Percentiles rank a stretch among this genome's conserved stretches.
Conservation (phyloP, 2,329 filamentous ascomycete genomes). For the Epichloe glyceriae region DNA sequence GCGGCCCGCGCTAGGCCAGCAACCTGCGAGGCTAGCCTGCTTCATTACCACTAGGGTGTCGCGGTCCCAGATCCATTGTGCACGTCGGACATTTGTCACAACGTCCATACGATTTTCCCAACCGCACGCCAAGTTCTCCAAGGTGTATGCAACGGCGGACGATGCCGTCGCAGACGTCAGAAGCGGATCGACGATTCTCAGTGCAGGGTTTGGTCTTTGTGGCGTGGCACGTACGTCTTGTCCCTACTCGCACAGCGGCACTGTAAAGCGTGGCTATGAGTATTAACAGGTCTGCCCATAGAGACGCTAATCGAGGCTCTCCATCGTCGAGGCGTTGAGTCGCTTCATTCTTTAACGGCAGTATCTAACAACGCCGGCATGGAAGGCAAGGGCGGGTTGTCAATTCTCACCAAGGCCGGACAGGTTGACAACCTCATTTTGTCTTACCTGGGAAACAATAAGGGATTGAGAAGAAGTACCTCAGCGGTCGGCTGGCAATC, state of each 20-base stretch:
- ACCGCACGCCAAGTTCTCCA: slow-evolving; percentile 24
- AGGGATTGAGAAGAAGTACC: slow-evolving; percentile 59
- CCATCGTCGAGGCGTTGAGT: slow-evolving; percentile 42
- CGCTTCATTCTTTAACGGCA: slow-evolving; percentile 56
- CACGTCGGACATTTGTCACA: slow-evolving; percentile 4
- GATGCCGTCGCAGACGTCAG: slow-evolving; percentile 58
- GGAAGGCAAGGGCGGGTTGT: slow-evolving; percentile 54
- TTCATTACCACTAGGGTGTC: background rate
- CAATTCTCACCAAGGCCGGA: slow-evolving; percentile 53
- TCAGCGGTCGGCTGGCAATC: slow-evolving; percentile 60
- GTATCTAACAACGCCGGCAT: slow-evolving; percentile 73
- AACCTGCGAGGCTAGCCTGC: background rate
- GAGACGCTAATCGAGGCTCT: slow-evolving; percentile 63
- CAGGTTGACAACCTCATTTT: slow-evolving; percentile 61
- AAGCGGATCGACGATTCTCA: slow-evolving; percentile 58
- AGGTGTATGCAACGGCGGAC: slow-evolving; percentile 43
- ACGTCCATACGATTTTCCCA: slow-evolving; percentile 5
- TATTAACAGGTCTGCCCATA: slow-evolving; percentile 17
- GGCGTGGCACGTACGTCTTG: slow-evolving; percentile 45
- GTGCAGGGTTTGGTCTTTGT: slow-evolving; percentile 72
- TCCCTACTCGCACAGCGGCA: background rate
- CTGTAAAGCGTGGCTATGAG: background rate
- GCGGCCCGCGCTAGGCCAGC: background rate
- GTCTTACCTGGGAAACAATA: slow-evolving; percentile 68
- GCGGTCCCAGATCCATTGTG: background rate